phyloP scores from a whole-genome alignment of 129 eudicot genomes.

The Erigeron canadensis region DNA sequence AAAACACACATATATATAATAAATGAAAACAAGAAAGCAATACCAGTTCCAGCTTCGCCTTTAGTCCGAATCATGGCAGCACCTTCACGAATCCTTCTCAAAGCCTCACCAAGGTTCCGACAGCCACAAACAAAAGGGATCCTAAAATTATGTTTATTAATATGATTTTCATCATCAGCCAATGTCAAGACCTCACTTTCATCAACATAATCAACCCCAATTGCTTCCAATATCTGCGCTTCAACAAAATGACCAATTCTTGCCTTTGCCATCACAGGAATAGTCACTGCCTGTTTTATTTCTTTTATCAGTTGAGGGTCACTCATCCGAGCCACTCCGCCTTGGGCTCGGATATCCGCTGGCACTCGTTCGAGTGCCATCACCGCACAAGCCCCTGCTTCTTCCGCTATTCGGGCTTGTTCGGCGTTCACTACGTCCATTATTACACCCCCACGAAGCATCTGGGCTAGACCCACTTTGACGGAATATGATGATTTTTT shows the following conservation, averaged over 20 bases:
- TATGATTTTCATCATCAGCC: conserved; percentile 48
- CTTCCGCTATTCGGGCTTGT: conserved; percentile 50
- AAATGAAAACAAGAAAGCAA: neutral
- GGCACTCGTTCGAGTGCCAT: conserved; percentile 60
- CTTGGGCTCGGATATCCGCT: conserved; percentile 47
- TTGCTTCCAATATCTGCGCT: conserved; percentile 48
- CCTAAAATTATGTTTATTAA: conserved; percentile 47
- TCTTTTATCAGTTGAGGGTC: conserved; percentile 52
- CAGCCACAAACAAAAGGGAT: conserved; percentile 53
- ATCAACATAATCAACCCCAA: conserved; percentile 45
- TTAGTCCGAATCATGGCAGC: conserved; percentile 58
- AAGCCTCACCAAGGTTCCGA: conserved; percentile 47
- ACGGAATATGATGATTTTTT: conserved; percentile 46
- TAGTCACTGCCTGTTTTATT: conserved; percentile 49
- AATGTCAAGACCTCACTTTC: conserved; percentile 48
- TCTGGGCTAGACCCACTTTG: conserved; percentile 54
- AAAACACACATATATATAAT: too few relatives aligned
- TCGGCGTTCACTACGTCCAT: conserved; percentile 58
- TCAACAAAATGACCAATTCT: conserved; percentile 52
- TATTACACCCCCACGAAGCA: conserved; percentile 54
- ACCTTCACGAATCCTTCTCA: conserved; percentile 46
- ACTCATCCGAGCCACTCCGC: conserved; percentile 52
- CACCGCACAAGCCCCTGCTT: conserved; percentile 55
- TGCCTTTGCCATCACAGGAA: conserved; percentile 55
- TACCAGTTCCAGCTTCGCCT: conserved; percentile 56